Evolutionary conservation across 75 land plant genomes (phyloP).

Genomic region (Sequoiadendron giganteum): DNA sequence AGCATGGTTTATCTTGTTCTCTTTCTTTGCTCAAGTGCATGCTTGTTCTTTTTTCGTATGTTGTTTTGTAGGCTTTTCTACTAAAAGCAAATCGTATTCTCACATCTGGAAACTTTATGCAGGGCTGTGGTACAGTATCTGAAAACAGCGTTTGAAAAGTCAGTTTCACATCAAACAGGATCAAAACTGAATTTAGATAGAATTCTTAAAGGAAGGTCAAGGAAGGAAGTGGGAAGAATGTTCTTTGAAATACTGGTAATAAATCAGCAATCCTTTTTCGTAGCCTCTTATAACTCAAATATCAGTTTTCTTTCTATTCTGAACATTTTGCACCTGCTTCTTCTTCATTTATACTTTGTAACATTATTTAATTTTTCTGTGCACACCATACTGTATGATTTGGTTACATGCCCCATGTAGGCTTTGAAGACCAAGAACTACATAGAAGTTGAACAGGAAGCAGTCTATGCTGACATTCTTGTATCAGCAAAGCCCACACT

Average conservation of each 20-base stretch:
- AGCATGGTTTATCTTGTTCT: not conserved
- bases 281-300: not conserved
- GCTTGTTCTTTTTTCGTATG: not conserved
- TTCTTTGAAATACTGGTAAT: conserved; percentile 45
- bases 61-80: not conserved
- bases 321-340: too few relatives aligned
- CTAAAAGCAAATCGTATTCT: not conserved
- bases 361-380: not conserved
- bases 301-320: not conserved
- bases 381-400: not conserved
- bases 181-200: conserved; percentile 28
- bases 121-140: conserved; percentile 44
- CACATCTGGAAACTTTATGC: not conserved
- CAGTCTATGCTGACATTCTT: conserved; percentile 18
- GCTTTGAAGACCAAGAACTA: conserved; percentile 39
- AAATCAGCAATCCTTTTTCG: not conserved
- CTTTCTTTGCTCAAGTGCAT: not conserved
- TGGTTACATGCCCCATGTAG: conserved; percentile 14
- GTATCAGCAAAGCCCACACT: conserved; percentile 28
- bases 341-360: too few relatives aligned
- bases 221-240: conserved; percentile 46
- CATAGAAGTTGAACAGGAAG: conserved; percentile 34
- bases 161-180: conserved; percentile 7
- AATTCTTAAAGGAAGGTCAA: conserved; percentile 27
- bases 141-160: conserved; percentile 21